phyloP scores from a whole-genome alignment of 352 stramenopile species.

The Phytopythium kandeliae region DNA sequence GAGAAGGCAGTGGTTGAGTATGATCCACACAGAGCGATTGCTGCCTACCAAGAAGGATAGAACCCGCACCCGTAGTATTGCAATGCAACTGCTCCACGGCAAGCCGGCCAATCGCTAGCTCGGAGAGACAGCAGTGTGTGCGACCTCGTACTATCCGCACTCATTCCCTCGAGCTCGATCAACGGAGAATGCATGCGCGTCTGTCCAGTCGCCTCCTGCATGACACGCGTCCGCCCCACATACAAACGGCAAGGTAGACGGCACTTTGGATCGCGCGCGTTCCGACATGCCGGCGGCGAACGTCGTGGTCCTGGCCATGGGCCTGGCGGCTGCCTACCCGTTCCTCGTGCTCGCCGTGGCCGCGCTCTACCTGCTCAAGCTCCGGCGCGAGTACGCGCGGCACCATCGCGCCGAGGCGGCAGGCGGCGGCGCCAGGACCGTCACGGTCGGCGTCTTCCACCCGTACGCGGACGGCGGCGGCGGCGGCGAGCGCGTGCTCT shows the following conservation, averaged over 20 bases:
- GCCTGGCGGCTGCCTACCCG: constrained; percentile 19
- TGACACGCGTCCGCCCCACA: background rate
- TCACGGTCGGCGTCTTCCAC: constrained; percentile 91
- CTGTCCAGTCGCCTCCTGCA: too few relatives aligned
- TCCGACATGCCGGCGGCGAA: background rate
- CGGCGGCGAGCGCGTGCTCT: constrained; percentile 98
- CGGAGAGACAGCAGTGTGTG: too few relatives aligned
- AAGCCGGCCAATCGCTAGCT: too few relatives aligned
- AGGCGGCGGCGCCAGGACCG: constrained; percentile 8
- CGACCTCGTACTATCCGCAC: too few relatives aligned
- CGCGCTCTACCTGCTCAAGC: constrained; percentile 27
- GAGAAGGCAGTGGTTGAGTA: too few relatives aligned
- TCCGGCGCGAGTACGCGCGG: constrained; percentile 32
- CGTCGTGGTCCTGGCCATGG: constrained; percentile 6
- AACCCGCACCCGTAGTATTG: too few relatives aligned
- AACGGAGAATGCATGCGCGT: too few relatives aligned
- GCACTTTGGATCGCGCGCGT: background rate
- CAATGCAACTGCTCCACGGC: too few relatives aligned
- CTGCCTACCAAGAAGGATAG: too few relatives aligned
- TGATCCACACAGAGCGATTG: too few relatives aligned
- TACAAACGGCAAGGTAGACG: constrained; percentile 3
- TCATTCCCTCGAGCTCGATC: too few relatives aligned
- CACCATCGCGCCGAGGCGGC: constrained; percentile 16
- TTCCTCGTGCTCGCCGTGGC: constrained; percentile 13
- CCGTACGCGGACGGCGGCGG: constrained; percentile 94